These are phyloP conservation scores for Veloporphyrellus conicus DNA, from an alignment of 1,284 basidiomycete species.

Conservation along the genomic window DNA sequence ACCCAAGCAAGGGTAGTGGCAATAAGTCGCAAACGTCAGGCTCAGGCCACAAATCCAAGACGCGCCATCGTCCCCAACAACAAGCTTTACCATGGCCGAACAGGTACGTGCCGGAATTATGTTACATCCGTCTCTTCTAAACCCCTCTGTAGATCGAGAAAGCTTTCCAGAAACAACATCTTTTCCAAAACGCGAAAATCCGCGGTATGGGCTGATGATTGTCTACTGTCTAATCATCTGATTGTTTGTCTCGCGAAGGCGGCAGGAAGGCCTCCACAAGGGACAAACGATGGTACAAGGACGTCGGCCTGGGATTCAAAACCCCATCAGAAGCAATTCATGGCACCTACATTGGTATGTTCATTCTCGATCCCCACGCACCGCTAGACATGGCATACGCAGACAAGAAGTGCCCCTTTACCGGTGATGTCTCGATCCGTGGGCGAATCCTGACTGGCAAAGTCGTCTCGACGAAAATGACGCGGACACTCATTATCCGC, in stretches of 20 bases:
- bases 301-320: constrained; percentile 96
- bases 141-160: constrained; percentile 71
- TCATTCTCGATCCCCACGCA: neutral
- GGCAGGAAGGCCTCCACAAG: constrained; percentile 90
- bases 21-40: too few relatives aligned
- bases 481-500: constrained; percentile 96
- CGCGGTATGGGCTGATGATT: constrained; percentile 58
- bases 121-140: neutral
- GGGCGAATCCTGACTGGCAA: constrained; percentile 98
- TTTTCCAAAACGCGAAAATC: constrained; percentile 97
- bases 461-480: constrained; percentile 99
- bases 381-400: constrained; percentile 9
- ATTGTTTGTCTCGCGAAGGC: constrained; percentile 40
- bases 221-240: constrained; percentile 15
- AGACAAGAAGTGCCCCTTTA: constrained; percentile 99
- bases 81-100: constrained; percentile 27
- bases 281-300: constrained; percentile 99
- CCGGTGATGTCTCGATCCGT: constrained; percentile 93
- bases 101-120: constrained; percentile 22
- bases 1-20: constrained; percentile 31
- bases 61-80: constrained; percentile 12
- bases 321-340: constrained; percentile 94
- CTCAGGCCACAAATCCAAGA: too few relatives aligned
- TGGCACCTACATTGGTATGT: constrained; percentile 93
- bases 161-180: constrained; percentile 94